These are phyloP conservation scores for Platanus orientalis DNA, from an alignment of 164 flowering plant genomes.

Conservation along the genomic window DNA sequence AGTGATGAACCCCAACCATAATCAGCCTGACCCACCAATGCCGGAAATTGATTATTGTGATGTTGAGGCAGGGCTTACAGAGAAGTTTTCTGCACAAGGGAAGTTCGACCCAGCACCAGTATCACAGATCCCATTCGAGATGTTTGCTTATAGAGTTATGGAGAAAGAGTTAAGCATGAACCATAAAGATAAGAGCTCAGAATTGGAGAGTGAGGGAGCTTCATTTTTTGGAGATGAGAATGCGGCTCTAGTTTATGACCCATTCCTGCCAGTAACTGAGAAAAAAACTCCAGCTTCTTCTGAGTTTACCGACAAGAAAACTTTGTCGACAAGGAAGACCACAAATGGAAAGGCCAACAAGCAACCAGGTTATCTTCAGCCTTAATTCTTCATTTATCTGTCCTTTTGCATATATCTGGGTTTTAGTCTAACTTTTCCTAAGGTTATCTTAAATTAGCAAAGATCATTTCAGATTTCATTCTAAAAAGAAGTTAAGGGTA, in stretches of 20 bases:
- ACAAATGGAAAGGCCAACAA: slow-evolving; percentile 32
- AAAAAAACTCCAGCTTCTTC: slow-evolving; percentile 16
- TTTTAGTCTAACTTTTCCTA: too few relatives aligned
- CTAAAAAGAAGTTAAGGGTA: too few relatives aligned
- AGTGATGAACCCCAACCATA: slow-evolving; percentile 54
- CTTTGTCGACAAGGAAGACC: slow-evolving; percentile 24
- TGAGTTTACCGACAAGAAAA: slow-evolving; percentile 30
- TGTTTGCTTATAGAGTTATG: slow-evolving; percentile 59
- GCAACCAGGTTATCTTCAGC: slow-evolving; percentile 32
- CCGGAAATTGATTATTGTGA: slow-evolving; percentile 65
- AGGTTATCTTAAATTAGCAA: too few relatives aligned
- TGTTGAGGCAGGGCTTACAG: slow-evolving; percentile 43
- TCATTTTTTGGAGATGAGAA: slow-evolving; percentile 48
- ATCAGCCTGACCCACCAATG: slow-evolving; percentile 42
- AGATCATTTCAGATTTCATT: too few relatives aligned
- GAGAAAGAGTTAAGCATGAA: slow-evolving; percentile 47
- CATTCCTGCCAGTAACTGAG: slow-evolving; percentile 24
- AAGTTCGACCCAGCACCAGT: slow-evolving; percentile 26
- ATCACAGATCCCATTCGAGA: slow-evolving; percentile 72
- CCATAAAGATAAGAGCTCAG: slow-evolving; percentile 38
- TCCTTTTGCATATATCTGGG: too few relatives aligned
- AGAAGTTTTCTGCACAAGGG: slow-evolving; percentile 31
- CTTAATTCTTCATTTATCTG: background rate
- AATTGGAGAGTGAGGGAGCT: slow-evolving; percentile 64
- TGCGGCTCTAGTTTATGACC: slow-evolving; percentile 33